Evolutionary conservation across 345 rosid genomes (phyloP).

Genomic region (Turnera subulata): DNA sequence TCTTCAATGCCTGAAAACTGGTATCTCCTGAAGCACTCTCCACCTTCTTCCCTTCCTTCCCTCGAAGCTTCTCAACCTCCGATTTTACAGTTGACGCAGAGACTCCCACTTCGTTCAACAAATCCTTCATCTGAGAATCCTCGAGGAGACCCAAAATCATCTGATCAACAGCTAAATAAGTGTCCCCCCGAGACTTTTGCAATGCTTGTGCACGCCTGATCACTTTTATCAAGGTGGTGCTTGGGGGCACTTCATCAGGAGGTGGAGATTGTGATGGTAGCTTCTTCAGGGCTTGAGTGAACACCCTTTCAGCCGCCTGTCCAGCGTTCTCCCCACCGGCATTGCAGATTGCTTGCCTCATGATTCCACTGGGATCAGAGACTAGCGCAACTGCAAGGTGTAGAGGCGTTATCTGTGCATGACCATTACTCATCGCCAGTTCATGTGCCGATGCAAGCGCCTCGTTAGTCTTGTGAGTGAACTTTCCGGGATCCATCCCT

Average conservation of each 20-base stretch:
- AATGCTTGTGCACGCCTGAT: constrained; percentile 73
- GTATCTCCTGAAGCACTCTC: constrained; percentile 87
- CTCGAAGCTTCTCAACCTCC: constrained; percentile 81
- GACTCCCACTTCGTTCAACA: constrained; percentile 69
- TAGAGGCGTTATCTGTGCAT: constrained; percentile 81
- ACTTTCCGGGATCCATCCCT: constrained; percentile 80
- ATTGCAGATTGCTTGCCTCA: constrained; percentile 55
- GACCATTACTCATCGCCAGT: constrained; percentile 55
- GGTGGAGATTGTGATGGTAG: constrained; percentile 81
- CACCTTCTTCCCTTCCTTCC: constrained; percentile 82
- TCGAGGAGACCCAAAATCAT: constrained; percentile 71
- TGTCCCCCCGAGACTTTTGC: constrained; percentile 59
- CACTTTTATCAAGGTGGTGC: constrained; percentile 61
- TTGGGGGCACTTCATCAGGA: constrained; percentile 68
- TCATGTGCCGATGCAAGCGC: constrained; percentile 65
- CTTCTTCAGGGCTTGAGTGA: constrained; percentile 66
- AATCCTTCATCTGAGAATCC: constrained; percentile 74
- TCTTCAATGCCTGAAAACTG: constrained; percentile 74
- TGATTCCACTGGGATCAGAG: constrained; percentile 67
- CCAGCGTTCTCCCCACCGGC: constrained; percentile 57
- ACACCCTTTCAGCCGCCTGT: constrained; percentile 58
- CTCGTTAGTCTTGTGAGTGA: constrained; percentile 89
- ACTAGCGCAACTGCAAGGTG: constrained; percentile 68
- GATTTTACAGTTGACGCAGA: constrained; percentile 48
- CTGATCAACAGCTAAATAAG: constrained; percentile 79